phyloP scores from a whole-genome alignment of 2,329 filamentous ascomycete species.

The Coniochaeta pulveracea region DNA sequence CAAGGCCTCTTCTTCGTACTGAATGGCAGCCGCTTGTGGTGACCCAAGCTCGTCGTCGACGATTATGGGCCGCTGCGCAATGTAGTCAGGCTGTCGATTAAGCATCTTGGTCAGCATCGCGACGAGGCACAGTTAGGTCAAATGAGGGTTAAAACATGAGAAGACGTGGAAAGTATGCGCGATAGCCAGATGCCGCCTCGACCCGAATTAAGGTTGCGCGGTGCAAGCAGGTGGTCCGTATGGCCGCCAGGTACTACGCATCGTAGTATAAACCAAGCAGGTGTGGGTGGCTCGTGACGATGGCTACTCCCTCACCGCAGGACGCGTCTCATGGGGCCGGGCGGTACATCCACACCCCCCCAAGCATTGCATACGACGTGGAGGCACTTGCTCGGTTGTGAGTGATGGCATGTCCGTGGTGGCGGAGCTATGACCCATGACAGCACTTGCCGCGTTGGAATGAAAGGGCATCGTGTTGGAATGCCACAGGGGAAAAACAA shows the following conservation, averaged over 20 bases:
- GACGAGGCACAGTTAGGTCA: background rate
- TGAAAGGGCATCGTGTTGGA: no score
- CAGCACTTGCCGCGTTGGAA: no score
- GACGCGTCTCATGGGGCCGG: no score
- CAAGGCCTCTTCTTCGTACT: conserved; percentile 44
- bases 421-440: no score
- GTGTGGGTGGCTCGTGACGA: no score
- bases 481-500: background rate
- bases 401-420: no score
- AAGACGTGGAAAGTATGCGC: no score
- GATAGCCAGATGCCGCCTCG: no score
- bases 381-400: background rate
- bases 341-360: background rate
- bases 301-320: no score
- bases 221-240: background rate
- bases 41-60: conserved; percentile 47
- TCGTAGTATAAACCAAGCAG: no score
- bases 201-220: background rate
- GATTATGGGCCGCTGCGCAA: conserved; percentile 44
- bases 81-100: conserved; percentile 38
- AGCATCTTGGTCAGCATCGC: no score
- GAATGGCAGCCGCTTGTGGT: conserved; percentile 42
- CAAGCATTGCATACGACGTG: background rate
- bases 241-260: background rate
- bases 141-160: conserved; percentile 1